phyloP scores from a whole-genome alignment of 345 rosid species.

The Pistacia vera region DNA sequence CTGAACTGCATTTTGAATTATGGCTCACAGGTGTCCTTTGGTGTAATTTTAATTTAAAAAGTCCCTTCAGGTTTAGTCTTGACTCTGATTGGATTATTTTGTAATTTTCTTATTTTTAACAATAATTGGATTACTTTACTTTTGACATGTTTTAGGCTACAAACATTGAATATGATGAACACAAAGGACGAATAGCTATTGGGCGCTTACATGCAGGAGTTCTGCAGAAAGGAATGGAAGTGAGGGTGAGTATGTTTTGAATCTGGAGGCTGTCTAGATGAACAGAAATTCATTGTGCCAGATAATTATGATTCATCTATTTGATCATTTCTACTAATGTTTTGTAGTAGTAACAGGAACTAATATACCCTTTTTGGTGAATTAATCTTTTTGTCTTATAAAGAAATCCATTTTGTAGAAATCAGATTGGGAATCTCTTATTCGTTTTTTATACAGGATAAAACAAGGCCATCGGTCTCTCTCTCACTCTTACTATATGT shows the following conservation, averaged over 20 bases:
- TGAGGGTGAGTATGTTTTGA: slow-evolving; percentile 58
- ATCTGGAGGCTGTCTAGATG: slow-evolving; percentile 11
- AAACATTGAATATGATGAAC: slow-evolving; percentile 93
- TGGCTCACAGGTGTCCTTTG: neutral
- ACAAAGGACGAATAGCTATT: slow-evolving; percentile 97
- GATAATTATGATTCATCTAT: slow-evolving; percentile 7
- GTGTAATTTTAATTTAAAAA: neutral
- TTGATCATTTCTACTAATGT: neutral
- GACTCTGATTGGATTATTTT: neutral
- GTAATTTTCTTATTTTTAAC: neutral
- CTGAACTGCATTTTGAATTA: neutral
- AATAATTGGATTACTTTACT: slow-evolving; percentile 9
- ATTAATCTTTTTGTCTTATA: neutral
- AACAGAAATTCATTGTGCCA: slow-evolving; percentile 1
- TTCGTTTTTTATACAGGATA: neutral
- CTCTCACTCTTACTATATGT: too few species aligned
- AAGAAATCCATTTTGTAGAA: neutral
- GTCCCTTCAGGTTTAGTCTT: neutral
- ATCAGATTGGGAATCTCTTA: neutral
- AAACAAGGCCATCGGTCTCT: too few species aligned
- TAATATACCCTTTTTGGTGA: neutral
- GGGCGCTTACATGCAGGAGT: slow-evolving; percentile 94
- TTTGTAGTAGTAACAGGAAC: slow-evolving; percentile 9
- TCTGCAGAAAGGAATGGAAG: slow-evolving; percentile 85
- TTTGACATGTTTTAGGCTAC: slow-evolving; percentile 56